Conservation (phyloP, 2,329 filamentous ascomycete species). For the Leptographium lundbergii region DNA sequence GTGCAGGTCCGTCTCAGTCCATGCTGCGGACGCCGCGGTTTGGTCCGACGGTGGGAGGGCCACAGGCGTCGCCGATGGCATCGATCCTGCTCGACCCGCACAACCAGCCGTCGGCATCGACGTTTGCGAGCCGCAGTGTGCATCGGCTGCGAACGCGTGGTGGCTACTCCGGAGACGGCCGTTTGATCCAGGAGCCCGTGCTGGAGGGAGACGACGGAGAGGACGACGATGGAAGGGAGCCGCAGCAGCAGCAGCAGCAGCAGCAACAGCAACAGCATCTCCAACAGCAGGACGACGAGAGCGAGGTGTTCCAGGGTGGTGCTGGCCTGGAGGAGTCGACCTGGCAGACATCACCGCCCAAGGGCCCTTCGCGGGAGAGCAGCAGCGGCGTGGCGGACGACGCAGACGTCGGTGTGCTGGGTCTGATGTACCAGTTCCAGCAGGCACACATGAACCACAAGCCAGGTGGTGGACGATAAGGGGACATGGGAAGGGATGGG, state of each 20-base stretch:
- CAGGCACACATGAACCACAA: conserved; percentile 41
- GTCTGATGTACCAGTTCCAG: conserved; percentile 45
- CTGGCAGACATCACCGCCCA: conserved; percentile 44
- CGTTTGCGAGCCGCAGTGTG: conserved; percentile 30
- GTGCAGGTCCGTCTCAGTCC: conserved; percentile 18
- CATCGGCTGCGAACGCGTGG: conserved; percentile 31
- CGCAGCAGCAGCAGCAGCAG: conserved; percentile 24
- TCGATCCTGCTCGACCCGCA: conserved; percentile 65
- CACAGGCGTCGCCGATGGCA: conserved; percentile 53
- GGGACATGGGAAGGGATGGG: neutral
- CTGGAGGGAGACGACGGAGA: conserved; percentile 23
- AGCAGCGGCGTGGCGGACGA: conserved; percentile 37
- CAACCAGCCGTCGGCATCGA: conserved; percentile 50
- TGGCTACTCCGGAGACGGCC: conserved; percentile 32
- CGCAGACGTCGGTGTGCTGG: conserved; percentile 41
- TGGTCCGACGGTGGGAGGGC: conserved; percentile 21
- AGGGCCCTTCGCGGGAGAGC: conserved; percentile 37
- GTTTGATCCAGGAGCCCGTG: conserved; percentile 41
- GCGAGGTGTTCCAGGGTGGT: conserved; percentile 40
- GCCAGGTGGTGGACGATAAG: conserved; percentile 8
- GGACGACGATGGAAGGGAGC: conserved; percentile 15
- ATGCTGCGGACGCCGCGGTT: conserved; percentile 28
- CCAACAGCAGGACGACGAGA: conserved; percentile 14
- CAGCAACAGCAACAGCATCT: no score
- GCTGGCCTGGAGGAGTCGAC: conserved; percentile 41